Percentiles rank a stretch among this genome's conserved stretches.
phyloP scores from a whole-genome alignment of 2,329 filamentous ascomycete genomes.

The Fusarium sp. region DNA sequence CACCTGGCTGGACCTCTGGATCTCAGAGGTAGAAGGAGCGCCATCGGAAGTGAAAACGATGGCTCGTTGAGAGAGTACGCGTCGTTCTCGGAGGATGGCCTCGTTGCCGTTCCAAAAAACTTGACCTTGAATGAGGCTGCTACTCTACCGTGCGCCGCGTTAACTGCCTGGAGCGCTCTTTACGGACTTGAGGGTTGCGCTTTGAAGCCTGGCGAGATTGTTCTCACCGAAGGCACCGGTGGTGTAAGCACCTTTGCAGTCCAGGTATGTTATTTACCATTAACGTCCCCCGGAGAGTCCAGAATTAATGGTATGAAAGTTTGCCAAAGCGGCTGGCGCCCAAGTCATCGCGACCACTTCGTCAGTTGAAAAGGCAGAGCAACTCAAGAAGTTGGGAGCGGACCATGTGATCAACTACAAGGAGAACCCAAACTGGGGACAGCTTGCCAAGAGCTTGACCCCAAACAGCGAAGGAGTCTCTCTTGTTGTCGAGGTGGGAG shows the following conservation, averaged over 20 bases:
- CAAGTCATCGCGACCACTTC: neutral
- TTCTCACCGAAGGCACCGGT: neutral
- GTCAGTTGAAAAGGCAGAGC: neutral
- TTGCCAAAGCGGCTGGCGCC: neutral
- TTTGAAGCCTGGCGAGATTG: neutral
- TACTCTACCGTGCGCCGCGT: neutral
- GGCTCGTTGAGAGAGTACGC: neutral
- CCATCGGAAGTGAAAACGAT: neutral
- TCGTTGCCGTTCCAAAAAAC: neutral
- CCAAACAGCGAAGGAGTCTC: neutral
- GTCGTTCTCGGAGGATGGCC: neutral
- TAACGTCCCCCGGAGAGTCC: too few relatives aligned
- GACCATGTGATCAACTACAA: conserved; percentile 1
- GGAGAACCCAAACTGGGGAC: neutral
- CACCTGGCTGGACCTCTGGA: neutral
- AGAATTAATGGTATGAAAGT: neutral
- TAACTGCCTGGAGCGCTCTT: neutral
- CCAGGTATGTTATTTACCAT: neutral
- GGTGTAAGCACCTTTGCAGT: neutral
- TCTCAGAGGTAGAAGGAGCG: neutral
- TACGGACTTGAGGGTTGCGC: neutral
- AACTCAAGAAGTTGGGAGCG: neutral
- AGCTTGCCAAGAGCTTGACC: neutral
- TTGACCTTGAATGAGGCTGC: neutral
- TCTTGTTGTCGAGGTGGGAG: neutral